Evolutionary conservation across 495 filamentous ascomycete species (phyloP), one percentile per base, ranked within the genome.

Genomic region (Penicillium alfredii): DNA sequence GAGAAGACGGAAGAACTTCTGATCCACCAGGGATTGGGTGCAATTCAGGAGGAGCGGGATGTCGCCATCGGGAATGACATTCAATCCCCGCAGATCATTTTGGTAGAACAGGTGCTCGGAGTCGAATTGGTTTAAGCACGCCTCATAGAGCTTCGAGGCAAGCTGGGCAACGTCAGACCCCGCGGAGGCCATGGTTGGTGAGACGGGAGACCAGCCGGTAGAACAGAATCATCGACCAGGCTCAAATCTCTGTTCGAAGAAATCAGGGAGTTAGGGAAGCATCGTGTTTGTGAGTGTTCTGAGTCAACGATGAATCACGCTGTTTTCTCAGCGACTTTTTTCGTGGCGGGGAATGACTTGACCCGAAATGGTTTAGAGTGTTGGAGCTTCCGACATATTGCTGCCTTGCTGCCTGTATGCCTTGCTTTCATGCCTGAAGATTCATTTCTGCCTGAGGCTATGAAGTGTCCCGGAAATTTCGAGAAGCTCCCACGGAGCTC

Each of bases 1-100:
- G 20, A 74, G 69, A 8, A 78, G 68, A 25, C 78, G 77, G 38
- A 88, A 77, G 16, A 86, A 64, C 49, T 78, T 80, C 49, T 86
- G 79, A 42, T 82, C 65, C 23, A 75, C 69, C 26, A 87, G 66
- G 13, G 60, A 56, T 57, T 84, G 78, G 33, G 80, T 69, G 40
- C 78, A 76, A 39, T 67, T 55, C 9, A 83, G 48, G 6, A 86
- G 74, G 30, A 76, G 60, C 30, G 64, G 45, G 16, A 80, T 40
- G 45, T 82, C 73, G 36, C 72, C 66, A 4, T 73, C 64, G 4
- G 82, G 77, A 12, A 86, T 68, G 30, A 86, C 60, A 18, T 66
- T 61, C 30, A 84, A 58, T n/a, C 66, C 63, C 12, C 80, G 53
- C 2, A 88, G 63, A 40, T 84, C 80, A n/a, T 74, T 60, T 54